Evolutionary conservation across 768 basidiomycete species (phyloP).

Genomic region (Naganishia vaughanmartiniae): DNA sequence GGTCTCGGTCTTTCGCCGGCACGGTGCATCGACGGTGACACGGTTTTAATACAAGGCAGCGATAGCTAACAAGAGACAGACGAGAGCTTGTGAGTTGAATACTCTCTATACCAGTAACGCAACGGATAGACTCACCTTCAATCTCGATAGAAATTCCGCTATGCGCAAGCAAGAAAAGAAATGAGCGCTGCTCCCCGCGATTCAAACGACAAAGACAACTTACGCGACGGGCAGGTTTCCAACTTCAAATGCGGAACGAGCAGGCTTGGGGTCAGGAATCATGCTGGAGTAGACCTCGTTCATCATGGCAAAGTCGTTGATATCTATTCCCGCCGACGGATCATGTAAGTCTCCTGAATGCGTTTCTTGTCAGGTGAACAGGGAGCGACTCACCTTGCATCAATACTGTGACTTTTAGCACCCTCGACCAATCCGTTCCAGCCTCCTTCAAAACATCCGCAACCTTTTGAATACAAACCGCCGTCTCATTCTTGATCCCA

Average conservation of each 20-base stretch:
- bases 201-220: neutral
- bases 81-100: too few species aligned
- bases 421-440: conserved; percentile 35
- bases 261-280: conserved; percentile 33
- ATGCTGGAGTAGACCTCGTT: conserved; percentile 36
- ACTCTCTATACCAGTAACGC: neutral
- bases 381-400: conserved; percentile 32
- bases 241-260: conserved; percentile 33
- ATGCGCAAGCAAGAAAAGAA: neutral
- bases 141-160: conserved; percentile 29
- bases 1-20: too few species aligned
- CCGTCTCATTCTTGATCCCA: conserved; percentile 37
- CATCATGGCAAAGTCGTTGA: conserved; percentile 37
- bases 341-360: neutral
- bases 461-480: conserved; percentile 30
- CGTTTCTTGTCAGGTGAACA: neutral
- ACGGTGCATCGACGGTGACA: too few species aligned
- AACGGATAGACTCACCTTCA: conserved; percentile 6
- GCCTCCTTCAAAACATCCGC: conserved; percentile 33
- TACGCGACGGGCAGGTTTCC: conserved; percentile 35
- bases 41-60: too few species aligned
- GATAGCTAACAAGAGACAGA: too few species aligned
- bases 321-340: conserved; percentile 7
- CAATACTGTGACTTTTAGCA: conserved; percentile 34
- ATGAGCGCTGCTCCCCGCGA: too few species aligned